A percentile compares a stretch with the other conserved stretches of the same genome.
phyloP scores from a whole-genome alignment of 805 yeast genomes.

The Kuraishia capsulata region DNA sequence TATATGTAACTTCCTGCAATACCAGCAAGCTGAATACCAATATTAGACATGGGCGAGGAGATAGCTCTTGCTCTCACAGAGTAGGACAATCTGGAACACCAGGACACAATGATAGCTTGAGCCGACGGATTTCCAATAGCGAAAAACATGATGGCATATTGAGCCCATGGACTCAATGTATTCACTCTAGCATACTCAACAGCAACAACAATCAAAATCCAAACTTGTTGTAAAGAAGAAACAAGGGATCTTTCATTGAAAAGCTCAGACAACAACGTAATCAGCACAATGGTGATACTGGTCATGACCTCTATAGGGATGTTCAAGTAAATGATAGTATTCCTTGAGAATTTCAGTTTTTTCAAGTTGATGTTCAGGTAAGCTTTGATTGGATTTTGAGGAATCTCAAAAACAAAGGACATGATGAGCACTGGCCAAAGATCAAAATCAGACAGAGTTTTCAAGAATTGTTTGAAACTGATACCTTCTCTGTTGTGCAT shows the following conservation, averaged over 20 bases:
- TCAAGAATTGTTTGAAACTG: slow-evolving; percentile 26
- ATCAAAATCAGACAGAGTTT: slow-evolving; percentile 38
- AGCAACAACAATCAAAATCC: slow-evolving; percentile 8
- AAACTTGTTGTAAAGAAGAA: slow-evolving; percentile 7
- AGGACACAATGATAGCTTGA: slow-evolving; percentile 40
- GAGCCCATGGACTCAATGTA: slow-evolving; percentile 1
- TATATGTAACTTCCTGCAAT: slow-evolving; percentile 45
- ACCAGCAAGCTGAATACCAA: slow-evolving; percentile 42
- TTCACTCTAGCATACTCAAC: slow-evolving; percentile 6
- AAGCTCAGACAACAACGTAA: slow-evolving; percentile 24
- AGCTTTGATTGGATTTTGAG: slow-evolving; percentile 23
- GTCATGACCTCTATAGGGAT: slow-evolving; percentile 33
- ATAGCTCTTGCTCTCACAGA: slow-evolving; percentile 53
- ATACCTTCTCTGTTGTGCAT: slow-evolving; percentile 55
- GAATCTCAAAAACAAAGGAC: slow-evolving; percentile 34
- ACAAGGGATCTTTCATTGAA: slow-evolving; percentile 15
- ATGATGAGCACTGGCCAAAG: slow-evolving; percentile 43
- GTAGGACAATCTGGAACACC: slow-evolving; percentile 54
- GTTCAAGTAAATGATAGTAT: slow-evolving; percentile 35
- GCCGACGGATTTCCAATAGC: slow-evolving; percentile 30
- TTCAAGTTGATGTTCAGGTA: slow-evolving; percentile 43
- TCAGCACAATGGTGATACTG: slow-evolving; percentile 19
- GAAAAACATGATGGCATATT: slow-evolving; percentile 7
- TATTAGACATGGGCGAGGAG: slow-evolving; percentile 50
- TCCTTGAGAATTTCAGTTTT: slow-evolving; percentile 38